Percentiles rank a stretch among this genome's conserved stretches.
Evolutionary conservation across 768 basidiomycete genomes (phyloP).

Genomic region (Mycena rebaudengoi): DNA sequence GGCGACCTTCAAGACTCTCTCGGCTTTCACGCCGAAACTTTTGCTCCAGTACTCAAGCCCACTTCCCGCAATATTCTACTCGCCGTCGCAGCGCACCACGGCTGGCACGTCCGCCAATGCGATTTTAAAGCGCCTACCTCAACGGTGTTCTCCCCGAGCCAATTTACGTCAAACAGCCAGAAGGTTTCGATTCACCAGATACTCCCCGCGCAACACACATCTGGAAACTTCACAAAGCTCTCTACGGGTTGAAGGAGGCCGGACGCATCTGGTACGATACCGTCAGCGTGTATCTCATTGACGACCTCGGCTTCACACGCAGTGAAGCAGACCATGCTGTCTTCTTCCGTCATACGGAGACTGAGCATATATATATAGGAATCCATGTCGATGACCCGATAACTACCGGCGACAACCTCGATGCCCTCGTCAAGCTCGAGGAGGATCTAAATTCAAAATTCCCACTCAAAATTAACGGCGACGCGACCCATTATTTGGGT

Average conservation of each 20-base stretch:
- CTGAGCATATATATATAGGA: neutral
- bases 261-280: slow-evolving; percentile 31
- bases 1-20: neutral
- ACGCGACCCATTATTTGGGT: slow-evolving; percentile 14
- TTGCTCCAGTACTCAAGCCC: neutral
- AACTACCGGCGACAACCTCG: neutral
- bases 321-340: slow-evolving; percentile 14
- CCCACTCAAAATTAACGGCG: slow-evolving; percentile 10
- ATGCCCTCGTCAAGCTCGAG: slow-evolving; percentile 6
- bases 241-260: slow-evolving; percentile 36
- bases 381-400: slow-evolving; percentile 10
- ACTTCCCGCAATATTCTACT: neutral
- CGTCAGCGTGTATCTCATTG: neutral
- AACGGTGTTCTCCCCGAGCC: slow-evolving; percentile 23
- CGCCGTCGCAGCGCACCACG: neutral
- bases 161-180: slow-evolving; percentile 46
- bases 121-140: slow-evolving; percentile 18
- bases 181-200: slow-evolving; percentile 23
- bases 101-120: slow-evolving; percentile 33
- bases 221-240: slow-evolving; percentile 28
- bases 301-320: slow-evolving; percentile 5
- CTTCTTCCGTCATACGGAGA: neutral
- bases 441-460: too few relatives aligned
- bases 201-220: slow-evolving; percentile 16
- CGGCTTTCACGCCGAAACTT: neutral